A percentile compares a stretch with the other conserved stretches of the same genome.
Evolutionary conservation across 1,284 basidiomycete genomes (phyloP).

Genomic region (Paramarasmius palmivorus): DNA sequence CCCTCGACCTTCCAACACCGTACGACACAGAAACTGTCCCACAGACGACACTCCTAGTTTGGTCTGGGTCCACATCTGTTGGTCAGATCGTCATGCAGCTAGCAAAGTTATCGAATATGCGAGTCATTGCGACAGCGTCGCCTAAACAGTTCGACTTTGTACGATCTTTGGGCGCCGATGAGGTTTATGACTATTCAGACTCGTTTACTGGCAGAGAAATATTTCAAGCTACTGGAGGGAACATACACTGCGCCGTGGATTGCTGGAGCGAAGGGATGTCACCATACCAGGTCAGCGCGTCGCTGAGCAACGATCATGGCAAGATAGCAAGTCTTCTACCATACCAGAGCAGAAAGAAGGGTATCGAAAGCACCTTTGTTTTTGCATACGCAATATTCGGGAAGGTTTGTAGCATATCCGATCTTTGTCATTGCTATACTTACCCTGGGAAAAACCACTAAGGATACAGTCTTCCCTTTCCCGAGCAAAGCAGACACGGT

Average conservation of each 20-base stretch:
- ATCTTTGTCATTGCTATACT: too few relatives aligned
- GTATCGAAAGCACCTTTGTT: background rate
- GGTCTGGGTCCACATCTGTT: constrained; percentile 41
- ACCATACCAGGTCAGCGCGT: constrained; percentile 11
- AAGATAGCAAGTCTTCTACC: constrained; percentile 3
- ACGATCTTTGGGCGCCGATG: constrained; percentile 38
- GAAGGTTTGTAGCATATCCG: too few relatives aligned
- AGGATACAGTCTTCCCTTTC: background rate
- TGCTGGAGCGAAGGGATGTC: constrained; percentile 19
- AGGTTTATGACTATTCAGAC: constrained; percentile 33
- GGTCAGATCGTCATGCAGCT: constrained; percentile 44
- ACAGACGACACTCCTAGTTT: constrained; percentile 32
- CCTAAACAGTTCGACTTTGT: constrained; percentile 37
- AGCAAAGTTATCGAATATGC: constrained; percentile 33
- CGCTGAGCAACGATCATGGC: constrained; percentile 6
- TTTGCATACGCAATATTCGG: too few relatives aligned
- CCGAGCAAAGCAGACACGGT: constrained; percentile 7
- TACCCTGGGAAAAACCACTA: too few relatives aligned
- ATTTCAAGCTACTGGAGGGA: constrained; percentile 10
- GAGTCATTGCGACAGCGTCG: constrained; percentile 41
- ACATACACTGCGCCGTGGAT: constrained; percentile 18
- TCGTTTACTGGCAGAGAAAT: constrained; percentile 21
- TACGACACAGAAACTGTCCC: background rate
- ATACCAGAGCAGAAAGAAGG: background rate
- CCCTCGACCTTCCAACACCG: constrained; percentile 18